Evolutionary conservation across 2,329 filamentous ascomycete species (phyloP).

Genomic region (Paecilomyces fulvus): DNA sequence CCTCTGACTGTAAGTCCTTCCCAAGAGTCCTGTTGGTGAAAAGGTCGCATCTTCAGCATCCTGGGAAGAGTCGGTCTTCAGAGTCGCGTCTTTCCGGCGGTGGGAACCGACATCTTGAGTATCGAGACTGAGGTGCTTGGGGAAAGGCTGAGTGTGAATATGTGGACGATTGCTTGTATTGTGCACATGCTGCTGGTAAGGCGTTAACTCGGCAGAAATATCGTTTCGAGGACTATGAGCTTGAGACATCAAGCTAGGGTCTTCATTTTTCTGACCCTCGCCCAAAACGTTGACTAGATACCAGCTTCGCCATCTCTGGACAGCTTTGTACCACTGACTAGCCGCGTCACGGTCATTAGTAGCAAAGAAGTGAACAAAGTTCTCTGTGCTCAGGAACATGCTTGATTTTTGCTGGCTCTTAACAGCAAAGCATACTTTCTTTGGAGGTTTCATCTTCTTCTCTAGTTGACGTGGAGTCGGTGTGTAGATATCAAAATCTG

Average conservation of each 20-base stretch:
- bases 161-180: constrained; percentile 21
- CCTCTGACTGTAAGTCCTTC: constrained; percentile 32
- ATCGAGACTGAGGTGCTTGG: constrained; percentile 18
- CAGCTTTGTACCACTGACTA: constrained; percentile 58
- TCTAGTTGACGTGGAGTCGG: constrained; percentile 60
- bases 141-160: constrained; percentile 19
- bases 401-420: constrained; percentile 86
- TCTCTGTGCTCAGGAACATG: constrained; percentile 72
- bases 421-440: constrained; percentile 75
- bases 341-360: constrained; percentile 63
- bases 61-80: constrained; percentile 4
- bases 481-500: constrained; percentile 86
- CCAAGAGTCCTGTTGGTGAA: constrained; percentile 27
- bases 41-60: constrained; percentile 24
- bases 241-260: constrained; percentile 16
- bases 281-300: constrained; percentile 70
- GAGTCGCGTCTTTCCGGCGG: constrained; percentile 4
- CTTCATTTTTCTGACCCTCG: constrained; percentile 37
- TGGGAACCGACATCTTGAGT: constrained; percentile 5
- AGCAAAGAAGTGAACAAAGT: constrained; percentile 88
- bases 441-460: constrained; percentile 71
- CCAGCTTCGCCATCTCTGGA: constrained; percentile 86
- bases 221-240: constrained; percentile 10
- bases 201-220: constrained; percentile 8
- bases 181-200: constrained; percentile 42